Evolutionary conservation across 2,329 filamentous ascomycete genomes (phyloP).

Genomic region (Leptoxyphium fumago): DNA sequence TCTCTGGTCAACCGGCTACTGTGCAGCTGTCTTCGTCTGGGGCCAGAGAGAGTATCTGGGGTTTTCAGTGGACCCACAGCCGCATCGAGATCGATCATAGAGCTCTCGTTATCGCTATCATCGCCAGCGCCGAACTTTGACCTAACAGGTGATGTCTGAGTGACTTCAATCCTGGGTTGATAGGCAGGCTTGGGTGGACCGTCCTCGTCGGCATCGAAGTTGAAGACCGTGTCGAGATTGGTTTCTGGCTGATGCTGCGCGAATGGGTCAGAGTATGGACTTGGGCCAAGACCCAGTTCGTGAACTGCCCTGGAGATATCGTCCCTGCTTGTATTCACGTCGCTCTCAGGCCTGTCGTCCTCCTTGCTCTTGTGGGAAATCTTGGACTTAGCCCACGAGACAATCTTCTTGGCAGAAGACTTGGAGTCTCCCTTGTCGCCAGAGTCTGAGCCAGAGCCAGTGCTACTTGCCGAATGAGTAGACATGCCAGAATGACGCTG

Average conservation of each 20-base stretch:
- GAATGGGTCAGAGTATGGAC: slow-evolving; percentile 3
- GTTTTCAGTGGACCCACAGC: slow-evolving; percentile 88
- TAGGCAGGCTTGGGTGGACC: neutral
- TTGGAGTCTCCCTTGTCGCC: neutral
- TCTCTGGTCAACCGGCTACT: slow-evolving; percentile 59
- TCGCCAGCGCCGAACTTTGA: neutral
- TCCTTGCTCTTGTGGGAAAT: slow-evolving; percentile 27
- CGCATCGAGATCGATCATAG: slow-evolving; percentile 87
- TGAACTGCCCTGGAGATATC: slow-evolving; percentile 18
- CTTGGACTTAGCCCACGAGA: slow-evolving; percentile 45
- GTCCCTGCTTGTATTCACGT: neutral
- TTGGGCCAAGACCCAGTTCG: slow-evolving; percentile 1
- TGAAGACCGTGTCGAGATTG: slow-evolving; percentile 19
- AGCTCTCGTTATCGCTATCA: slow-evolving; percentile 47
- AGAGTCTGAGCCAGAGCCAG: neutral
- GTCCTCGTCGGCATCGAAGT: neutral
- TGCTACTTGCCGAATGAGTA: slow-evolving; percentile 8
- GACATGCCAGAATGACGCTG: slow-evolving; percentile 1
- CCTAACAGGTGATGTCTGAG: slow-evolving; percentile 4
- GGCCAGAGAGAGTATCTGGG: slow-evolving; percentile 42
- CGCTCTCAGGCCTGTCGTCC: slow-evolving; percentile 37
- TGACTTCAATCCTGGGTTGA: slow-evolving; percentile 4
- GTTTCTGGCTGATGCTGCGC: slow-evolving; percentile 14
- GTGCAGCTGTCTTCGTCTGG: slow-evolving; percentile 60
- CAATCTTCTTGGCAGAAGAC: slow-evolving; percentile 48